These are phyloP conservation scores for Phytophthora pluvialis DNA, from an alignment of 352 stramenopile genomes.

Conservation along the genomic window DNA sequence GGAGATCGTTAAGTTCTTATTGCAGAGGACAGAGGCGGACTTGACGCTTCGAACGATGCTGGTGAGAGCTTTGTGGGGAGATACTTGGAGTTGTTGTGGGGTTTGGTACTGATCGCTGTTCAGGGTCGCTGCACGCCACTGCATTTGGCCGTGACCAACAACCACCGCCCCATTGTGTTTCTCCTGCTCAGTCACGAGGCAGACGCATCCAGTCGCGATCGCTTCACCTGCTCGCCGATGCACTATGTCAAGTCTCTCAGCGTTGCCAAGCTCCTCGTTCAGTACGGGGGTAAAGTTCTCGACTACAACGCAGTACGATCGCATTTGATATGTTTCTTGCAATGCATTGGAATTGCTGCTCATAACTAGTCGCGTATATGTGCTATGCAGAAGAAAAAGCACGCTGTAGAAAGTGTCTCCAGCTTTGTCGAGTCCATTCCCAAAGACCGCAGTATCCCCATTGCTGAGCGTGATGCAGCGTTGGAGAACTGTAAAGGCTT, in stretches of 20 bases:
- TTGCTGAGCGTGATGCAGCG: constrained; percentile 18
- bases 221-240: constrained; percentile 69
- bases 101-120: not conserved
- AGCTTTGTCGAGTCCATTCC: constrained; percentile 21
- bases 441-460: constrained; percentile 12
- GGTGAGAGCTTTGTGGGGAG: constrained; percentile 29
- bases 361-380: not conserved
- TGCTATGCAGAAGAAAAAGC: constrained; percentile 57
- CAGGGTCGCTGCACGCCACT: constrained; percentile 68
- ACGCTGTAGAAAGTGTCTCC: constrained; percentile 51
- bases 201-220: constrained; percentile 58
- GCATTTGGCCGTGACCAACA: constrained; percentile 66
- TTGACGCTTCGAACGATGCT: constrained; percentile 72
- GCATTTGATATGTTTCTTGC: not conserved
- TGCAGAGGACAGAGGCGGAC: constrained; percentile 53
- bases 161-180: constrained; percentile 67
- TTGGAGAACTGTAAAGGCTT: constrained; percentile 30
- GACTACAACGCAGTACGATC: constrained; percentile 60
- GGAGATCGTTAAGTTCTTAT: constrained; percentile 60
- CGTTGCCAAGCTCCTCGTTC: constrained; percentile 67
- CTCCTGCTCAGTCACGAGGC: constrained; percentile 73
- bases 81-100: not conserved
- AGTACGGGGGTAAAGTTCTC: constrained; percentile 63
- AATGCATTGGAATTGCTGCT: too few relatives aligned
- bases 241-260: constrained; percentile 74